These are phyloP conservation scores for Kodamaea sp. DNA, from an alignment of 1,139 yeast species.

Conservation along the genomic window DNA sequence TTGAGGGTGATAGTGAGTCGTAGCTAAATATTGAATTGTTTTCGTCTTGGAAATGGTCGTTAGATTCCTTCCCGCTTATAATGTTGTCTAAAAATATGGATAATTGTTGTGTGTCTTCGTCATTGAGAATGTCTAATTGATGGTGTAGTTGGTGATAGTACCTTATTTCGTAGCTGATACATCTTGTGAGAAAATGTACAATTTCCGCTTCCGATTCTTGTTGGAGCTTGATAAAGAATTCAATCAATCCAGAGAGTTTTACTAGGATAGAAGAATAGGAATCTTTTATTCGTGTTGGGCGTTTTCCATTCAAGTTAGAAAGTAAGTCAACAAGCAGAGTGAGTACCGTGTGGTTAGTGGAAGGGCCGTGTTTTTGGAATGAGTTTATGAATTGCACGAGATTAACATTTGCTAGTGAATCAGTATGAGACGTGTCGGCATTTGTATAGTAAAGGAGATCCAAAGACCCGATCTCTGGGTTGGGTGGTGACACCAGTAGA, in stretches of 20 bases:
- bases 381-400: constrained; percentile 18
- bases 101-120: constrained; percentile 28
- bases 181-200: constrained; percentile 20
- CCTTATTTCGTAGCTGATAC: constrained; percentile 22
- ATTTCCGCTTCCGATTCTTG: constrained; percentile 23
- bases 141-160: constrained; percentile 21
- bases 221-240: constrained; percentile 22
- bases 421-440: background rate
- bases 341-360: constrained; percentile 3
- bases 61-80: constrained; percentile 9
- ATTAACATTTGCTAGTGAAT: constrained; percentile 7
- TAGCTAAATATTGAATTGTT: constrained; percentile 26
- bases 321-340: constrained; percentile 13
- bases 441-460: background rate
- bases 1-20: constrained; percentile 9
- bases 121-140: constrained; percentile 17
- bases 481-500: background rate
- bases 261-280: constrained; percentile 21
- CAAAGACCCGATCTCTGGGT: background rate
- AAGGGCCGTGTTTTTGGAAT: constrained; percentile 6
- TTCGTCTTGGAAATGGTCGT: constrained; percentile 5
- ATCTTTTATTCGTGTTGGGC: constrained; percentile 23
- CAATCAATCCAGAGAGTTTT: constrained; percentile 22
- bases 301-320: constrained; percentile 15
- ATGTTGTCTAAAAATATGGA: constrained; percentile 24